A percentile compares a stretch with the other conserved stretches of the same genome.
Evolutionary conservation across 306 rosid genomes (phyloP).

Genomic region (Fragaria ananassa): DNA sequence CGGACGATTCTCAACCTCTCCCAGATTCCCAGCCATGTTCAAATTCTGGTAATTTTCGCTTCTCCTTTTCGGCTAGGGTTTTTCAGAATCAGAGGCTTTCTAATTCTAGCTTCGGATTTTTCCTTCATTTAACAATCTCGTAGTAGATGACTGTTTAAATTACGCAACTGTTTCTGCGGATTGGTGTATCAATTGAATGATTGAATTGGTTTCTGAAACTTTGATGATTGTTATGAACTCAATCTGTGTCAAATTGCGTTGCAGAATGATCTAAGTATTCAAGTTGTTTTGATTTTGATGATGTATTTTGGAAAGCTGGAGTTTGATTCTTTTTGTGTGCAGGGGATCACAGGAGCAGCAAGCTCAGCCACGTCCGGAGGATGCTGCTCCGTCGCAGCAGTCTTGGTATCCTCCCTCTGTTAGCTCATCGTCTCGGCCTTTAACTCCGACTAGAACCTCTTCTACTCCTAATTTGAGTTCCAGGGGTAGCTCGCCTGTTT

Average conservation of each 20-base stretch:
- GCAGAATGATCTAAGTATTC: neutral
- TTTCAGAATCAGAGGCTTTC: neutral
- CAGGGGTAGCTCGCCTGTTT: constrained; percentile 46
- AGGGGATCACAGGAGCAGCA: constrained; percentile 92
- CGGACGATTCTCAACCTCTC: constrained; percentile 21
- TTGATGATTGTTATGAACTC: neutral
- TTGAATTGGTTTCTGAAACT: neutral
- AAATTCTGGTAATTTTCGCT: constrained; percentile 64
- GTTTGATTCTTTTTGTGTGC: neutral
- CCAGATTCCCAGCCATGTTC: constrained; percentile 46
- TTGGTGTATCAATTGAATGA: neutral
- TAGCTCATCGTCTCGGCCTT: constrained; percentile 61
- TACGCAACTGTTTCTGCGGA: neutral
- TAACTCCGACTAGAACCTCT: constrained; percentile 54
- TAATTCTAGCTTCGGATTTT: neutral
- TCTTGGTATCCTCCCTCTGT: constrained; percentile 88
- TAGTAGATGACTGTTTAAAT: neutral
- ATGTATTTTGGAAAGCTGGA: neutral
- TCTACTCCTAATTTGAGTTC: constrained; percentile 44
- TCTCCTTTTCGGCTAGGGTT: neutral
- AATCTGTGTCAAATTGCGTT: neutral
- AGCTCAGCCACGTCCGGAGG: constrained; percentile 53
- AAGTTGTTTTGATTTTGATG: neutral
- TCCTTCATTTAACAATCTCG: neutral
- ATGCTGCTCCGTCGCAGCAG: constrained; percentile 56